These are phyloP conservation scores for Penicillium sp. DNA, from an alignment of 2,329 filamentous ascomycete species.

Conservation along the genomic window DNA sequence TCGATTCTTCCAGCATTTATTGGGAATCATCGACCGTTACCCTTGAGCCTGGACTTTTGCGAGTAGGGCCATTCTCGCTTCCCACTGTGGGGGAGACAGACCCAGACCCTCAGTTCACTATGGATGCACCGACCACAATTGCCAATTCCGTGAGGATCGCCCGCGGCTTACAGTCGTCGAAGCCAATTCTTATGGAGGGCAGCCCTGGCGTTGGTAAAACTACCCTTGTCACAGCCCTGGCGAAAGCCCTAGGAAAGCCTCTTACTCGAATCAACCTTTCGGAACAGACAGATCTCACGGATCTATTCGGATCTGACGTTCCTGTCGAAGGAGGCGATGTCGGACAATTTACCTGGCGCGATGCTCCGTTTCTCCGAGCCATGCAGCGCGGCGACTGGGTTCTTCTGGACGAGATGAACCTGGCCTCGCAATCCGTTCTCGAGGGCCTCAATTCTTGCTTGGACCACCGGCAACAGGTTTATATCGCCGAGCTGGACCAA, in stretches of 20 bases:
- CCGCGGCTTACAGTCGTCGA: slow-evolving; percentile 80
- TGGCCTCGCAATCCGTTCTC: slow-evolving; percentile 93
- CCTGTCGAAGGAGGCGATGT: slow-evolving; percentile 89
- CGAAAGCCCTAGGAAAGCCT: slow-evolving; percentile 72
- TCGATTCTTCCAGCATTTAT: slow-evolving; percentile 66
- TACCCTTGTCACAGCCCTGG: slow-evolving; percentile 81
- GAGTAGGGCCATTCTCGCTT: slow-evolving; percentile 73
- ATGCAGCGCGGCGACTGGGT: slow-evolving; percentile 99
- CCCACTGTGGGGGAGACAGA: slow-evolving; percentile 50
- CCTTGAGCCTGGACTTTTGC: slow-evolving; percentile 55
- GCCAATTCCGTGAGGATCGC: slow-evolving; percentile 88
- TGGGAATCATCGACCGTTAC: slow-evolving; percentile 58
- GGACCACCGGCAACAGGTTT: slow-evolving; percentile 93
- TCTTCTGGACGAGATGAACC: slow-evolving; percentile 95
- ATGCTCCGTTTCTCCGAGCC: slow-evolving; percentile 89
- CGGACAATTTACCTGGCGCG: slow-evolving; percentile 90
- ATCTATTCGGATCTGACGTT: slow-evolving; percentile 94
- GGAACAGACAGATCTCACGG: slow-evolving; percentile 96
- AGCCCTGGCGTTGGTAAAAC: slow-evolving; percentile 99
- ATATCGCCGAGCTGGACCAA: slow-evolving; percentile 91
- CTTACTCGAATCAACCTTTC: slow-evolving; percentile 95
- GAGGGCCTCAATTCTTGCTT: slow-evolving; percentile 96
- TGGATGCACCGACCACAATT: slow-evolving; percentile 85
- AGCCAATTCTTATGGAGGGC: slow-evolving; percentile 91
- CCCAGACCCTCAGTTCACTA: slow-evolving; percentile 65